Percentiles rank a stretch among this genome's conserved stretches.
Conservation (phyloP, 73 alveolate species). For the Tetrahymena thermophila region DNA sequence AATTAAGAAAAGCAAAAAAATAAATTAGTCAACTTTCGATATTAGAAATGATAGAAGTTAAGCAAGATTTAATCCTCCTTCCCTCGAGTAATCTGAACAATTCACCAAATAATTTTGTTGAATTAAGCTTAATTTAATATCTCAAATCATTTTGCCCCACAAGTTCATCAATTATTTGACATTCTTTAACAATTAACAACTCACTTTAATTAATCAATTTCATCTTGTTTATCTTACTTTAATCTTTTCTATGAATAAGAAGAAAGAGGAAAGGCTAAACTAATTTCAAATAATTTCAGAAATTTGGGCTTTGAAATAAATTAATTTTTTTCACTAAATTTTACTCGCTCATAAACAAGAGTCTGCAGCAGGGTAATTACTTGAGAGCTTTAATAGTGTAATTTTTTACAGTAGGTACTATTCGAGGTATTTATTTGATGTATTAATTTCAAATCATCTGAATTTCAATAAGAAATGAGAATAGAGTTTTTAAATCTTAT, state of each 20-base stretch:
- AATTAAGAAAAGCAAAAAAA: not conserved
- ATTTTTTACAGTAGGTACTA: not conserved
- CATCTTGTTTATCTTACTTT: not conserved
- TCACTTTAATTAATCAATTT: not conserved
- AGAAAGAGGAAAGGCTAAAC: no score
- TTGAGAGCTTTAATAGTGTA: no score
- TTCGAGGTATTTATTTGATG: no score
- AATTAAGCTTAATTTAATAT: not conserved
- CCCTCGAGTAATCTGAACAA: not conserved
- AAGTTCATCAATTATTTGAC: no score
- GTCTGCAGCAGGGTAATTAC: no score
- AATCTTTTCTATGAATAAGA: no score
- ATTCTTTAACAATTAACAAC: not conserved
- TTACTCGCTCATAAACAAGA: no score
- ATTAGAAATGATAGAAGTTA: not conserved
- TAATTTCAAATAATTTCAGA: no score
- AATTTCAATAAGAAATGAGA: not conserved
- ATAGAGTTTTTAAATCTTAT: not conserved
- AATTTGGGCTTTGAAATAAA: no score
- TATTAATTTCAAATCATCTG: not conserved
- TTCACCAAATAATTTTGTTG: not conserved
- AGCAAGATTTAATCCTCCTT: not conserved
- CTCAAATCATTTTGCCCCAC: not conserved
- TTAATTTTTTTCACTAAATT: no score
- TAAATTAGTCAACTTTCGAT: not conserved